A percentile compares a stretch with the other conserved stretches of the same genome.
Conservation (phyloP, 106 monocot genomes). For the Amphibolis antarctica region DNA sequence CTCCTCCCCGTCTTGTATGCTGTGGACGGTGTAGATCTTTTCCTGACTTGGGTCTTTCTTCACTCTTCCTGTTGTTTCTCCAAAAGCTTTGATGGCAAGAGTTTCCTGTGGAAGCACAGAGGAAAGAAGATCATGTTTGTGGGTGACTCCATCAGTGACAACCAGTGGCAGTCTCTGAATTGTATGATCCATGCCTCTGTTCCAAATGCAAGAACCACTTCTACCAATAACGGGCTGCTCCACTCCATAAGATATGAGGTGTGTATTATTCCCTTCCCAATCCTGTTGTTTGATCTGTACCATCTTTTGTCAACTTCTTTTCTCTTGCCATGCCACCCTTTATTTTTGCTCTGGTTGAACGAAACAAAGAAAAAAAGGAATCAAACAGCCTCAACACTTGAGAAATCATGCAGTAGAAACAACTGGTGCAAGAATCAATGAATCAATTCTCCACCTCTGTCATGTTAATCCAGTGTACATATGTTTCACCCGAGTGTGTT, state of each 20-base stretch:
- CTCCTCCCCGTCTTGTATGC: not conserved
- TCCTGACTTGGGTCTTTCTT: not conserved
- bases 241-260: conserved; percentile 67
- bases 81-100: conserved; percentile 38
- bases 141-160: conserved; percentile 79
- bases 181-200: conserved; percentile 79
- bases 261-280: not conserved
- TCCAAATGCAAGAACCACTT: conserved; percentile 40
- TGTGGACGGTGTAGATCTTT: not conserved
- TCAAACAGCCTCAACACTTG: too few species aligned
- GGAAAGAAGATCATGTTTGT: conserved; percentile 94
- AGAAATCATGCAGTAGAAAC: too few species aligned
- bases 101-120: conserved; percentile 27
- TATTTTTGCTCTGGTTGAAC: not conserved
- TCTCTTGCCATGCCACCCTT: not conserved
- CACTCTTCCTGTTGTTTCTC: not conserved
- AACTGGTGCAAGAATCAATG: too few species aligned
- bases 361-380: too few species aligned
- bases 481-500: too few species aligned
- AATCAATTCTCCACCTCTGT: too few species aligned
- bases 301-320: not conserved
- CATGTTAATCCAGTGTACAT: too few species aligned
- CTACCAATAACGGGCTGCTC: conserved; percentile 14
- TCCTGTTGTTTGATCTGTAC: too few species aligned
- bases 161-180: conserved; percentile 73